A percentile compares a stretch with the other conserved stretches of the same genome.
These are phyloP conservation scores for Colletotrichum magnum DNA, from an alignment of 2,329 filamentous ascomycete genomes.

Conservation along the genomic window DNA sequence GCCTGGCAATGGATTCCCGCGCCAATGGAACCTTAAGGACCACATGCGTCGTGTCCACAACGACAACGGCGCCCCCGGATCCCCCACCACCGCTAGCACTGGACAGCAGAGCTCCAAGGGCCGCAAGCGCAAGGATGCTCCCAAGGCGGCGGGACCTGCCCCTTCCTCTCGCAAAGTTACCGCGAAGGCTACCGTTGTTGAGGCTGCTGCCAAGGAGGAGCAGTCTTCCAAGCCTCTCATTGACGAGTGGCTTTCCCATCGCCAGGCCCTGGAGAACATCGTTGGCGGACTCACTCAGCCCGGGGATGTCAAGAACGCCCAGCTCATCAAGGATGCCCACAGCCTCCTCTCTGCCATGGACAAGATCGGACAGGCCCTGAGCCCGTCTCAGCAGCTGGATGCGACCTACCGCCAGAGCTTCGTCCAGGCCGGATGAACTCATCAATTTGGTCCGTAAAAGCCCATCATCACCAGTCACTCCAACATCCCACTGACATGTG, in stretches of 20 bases:
- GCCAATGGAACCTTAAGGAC: slow-evolving; percentile 95
- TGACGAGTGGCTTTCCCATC: slow-evolving; percentile 74
- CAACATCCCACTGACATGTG: slow-evolving; percentile 11
- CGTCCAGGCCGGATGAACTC: slow-evolving; percentile 49
- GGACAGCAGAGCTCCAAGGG: slow-evolving; percentile 60
- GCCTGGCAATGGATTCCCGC: slow-evolving; percentile 89
- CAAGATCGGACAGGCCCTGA: slow-evolving; percentile 61
- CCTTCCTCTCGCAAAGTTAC: slow-evolving; percentile 63
- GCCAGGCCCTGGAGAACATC: slow-evolving; percentile 73
- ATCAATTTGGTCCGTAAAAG: slow-evolving; percentile 38
- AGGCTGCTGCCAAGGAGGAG: slow-evolving; percentile 51
- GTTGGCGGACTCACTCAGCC: slow-evolving; percentile 65
- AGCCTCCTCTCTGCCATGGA: slow-evolving; percentile 66
- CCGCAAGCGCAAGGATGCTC: slow-evolving; percentile 71
- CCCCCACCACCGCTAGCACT: slow-evolving; percentile 50
- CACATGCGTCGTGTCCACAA: slow-evolving; percentile 97
- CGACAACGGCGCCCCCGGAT: slow-evolving; percentile 64
- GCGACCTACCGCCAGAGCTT: slow-evolving; percentile 41
- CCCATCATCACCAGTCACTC: background rate
- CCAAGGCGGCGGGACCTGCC: slow-evolving; percentile 53
- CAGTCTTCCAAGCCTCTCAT: slow-evolving; percentile 58
- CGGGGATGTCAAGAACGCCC: slow-evolving; percentile 66
- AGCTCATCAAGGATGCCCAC: slow-evolving; percentile 67
- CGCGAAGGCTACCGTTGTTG: slow-evolving; percentile 56
- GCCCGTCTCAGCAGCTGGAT: slow-evolving; percentile 25